phyloP scores from a whole-genome alignment of 2,329 filamentous ascomycete species.

The Simplicillium aogashimaense region DNA sequence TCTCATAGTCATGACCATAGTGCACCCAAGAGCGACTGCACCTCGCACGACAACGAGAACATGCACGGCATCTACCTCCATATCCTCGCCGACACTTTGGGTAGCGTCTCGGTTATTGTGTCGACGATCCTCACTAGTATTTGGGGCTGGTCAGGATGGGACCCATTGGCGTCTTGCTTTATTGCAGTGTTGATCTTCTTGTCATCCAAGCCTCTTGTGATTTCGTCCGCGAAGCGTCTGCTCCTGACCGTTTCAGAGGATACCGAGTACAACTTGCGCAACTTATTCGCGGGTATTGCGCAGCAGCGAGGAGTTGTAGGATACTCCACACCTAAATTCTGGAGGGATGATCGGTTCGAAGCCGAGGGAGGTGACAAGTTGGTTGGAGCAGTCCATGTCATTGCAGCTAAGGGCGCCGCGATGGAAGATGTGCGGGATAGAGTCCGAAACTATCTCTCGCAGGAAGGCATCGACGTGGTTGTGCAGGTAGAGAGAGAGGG shows the following conservation, averaged over 20 bases:
- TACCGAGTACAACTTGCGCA: conserved; percentile 79
- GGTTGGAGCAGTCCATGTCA: conserved; percentile 77
- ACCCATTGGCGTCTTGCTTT: conserved; percentile 85
- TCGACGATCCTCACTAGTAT: conserved; percentile 83
- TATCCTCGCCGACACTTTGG: conserved; percentile 87
- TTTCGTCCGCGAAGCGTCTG: conserved; percentile 71
- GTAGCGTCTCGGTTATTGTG: conserved; percentile 86
- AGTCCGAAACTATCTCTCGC: conserved; percentile 60
- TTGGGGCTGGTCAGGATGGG: conserved; percentile 87
- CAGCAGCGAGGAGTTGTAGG: conserved; percentile 75
- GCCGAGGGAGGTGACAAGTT: conserved; percentile 42
- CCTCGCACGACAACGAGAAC: conserved; percentile 80
- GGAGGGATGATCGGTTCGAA: conserved; percentile 64
- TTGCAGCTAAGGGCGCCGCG: conserved; percentile 61
- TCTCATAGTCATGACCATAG: conserved; percentile 28
- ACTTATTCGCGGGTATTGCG: conserved; percentile 73
- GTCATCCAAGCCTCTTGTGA: conserved; percentile 83
- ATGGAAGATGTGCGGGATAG: conserved; percentile 75
- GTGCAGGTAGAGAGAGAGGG: conserved; percentile 84
- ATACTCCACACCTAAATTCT: conserved; percentile 84
- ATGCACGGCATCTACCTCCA: conserved; percentile 97
- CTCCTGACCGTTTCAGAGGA: conserved; percentile 78
- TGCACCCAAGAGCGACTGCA: conserved; percentile 20
- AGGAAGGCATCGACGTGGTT: conserved; percentile 68
- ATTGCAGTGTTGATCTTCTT: conserved; percentile 89